Base-by-base conservation (phyloP, 2,329 filamentous ascomycete species). In the Phyllosticta citribraziliensis region DNA sequence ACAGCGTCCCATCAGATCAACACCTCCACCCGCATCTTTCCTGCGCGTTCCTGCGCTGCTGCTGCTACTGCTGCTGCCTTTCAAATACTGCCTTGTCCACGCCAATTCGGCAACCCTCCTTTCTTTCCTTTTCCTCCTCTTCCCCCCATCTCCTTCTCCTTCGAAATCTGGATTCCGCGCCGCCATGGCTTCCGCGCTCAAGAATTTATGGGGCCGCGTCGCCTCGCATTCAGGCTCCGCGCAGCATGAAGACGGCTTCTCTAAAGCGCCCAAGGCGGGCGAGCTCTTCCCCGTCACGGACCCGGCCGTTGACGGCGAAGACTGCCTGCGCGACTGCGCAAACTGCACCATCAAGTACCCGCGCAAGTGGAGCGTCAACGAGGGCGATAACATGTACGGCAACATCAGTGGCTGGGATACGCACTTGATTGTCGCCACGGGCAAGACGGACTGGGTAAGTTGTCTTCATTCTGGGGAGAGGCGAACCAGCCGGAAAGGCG, bases 371-470 rank as follows among this genome's bases (percentile, higher is more conserved):
- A 78, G 78, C 3, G 84, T 96, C 60, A 88, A 97, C 62, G 83
- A 88, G 72, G 77, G 81, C 6, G 91, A 96, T 70, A 79, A 86
- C 67, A 77, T 99, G 56, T 97, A 95, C 71, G 94, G 93, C 0
- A 80, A 88, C 63, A 83, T 97, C 64, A 89, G 91, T 70, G 90
- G 86, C 40, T 97, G 91, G 88, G 87, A 84, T 69, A 94, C 91
- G 20, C 94, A 99, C 75, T 72, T 96, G 64, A 78, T 99, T 33
- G 91, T 97, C 17, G 94, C 91, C 24, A 99, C 94, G n/a, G 90
- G 91, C 64, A 96, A 97, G 82, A 83, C 87, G 25, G 94, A 99
- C 75, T 99, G 94, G 94, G 88, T 93, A 70, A 78, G 89, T 55
- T 27, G 2, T n/a, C 12, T 20, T 54, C 6, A 12, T 47, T 56